Percentiles rank a stretch among this genome's conserved stretches.
Evolutionary conservation across 306 rosid genomes (phyloP).

Genomic region (Datisca glomerata): DNA sequence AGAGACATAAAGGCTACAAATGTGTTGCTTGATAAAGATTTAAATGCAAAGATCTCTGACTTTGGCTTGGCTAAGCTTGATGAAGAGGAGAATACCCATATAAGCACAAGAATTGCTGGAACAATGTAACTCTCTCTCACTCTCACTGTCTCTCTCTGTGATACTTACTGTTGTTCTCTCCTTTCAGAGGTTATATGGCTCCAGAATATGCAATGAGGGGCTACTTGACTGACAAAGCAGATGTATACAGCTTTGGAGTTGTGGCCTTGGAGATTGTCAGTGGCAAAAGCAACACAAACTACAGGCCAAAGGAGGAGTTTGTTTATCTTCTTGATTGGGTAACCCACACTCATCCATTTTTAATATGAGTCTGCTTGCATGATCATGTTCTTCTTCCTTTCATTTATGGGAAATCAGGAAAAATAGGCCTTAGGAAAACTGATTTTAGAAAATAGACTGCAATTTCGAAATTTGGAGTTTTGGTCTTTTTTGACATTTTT

Average conservation of each 20-base stretch:
- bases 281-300: slow-evolving; percentile 76
- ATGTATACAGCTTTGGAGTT: slow-evolving; percentile 77
- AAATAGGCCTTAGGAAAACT: too few relatives aligned
- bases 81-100: slow-evolving; percentile 79
- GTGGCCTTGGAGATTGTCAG: slow-evolving; percentile 75
- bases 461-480: too few relatives aligned
- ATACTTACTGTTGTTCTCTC: not conserved
- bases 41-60: slow-evolving; percentile 83
- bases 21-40: slow-evolving; percentile 68
- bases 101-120: slow-evolving; percentile 83
- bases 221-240: slow-evolving; percentile 80
- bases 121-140: slow-evolving; percentile 34
- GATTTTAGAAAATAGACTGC: too few relatives aligned
- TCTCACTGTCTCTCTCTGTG: slow-evolving; percentile 14
- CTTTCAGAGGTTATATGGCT: slow-evolving; percentile 84
- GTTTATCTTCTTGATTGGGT: slow-evolving; percentile 94
- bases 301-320: slow-evolving; percentile 66
- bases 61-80: slow-evolving; percentile 93
- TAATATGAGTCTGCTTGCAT: not conserved
- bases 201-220: slow-evolving; percentile 95
- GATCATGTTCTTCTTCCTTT: not conserved
- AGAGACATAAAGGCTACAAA: slow-evolving; percentile 92
- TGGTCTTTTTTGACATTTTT: too few relatives aligned
- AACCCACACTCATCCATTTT: slow-evolving; percentile 5
- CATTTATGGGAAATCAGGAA: not conserved